Base-by-base conservation (phyloP, 176 grass and related monocot genomes). In the Chloris gayana region DNA sequence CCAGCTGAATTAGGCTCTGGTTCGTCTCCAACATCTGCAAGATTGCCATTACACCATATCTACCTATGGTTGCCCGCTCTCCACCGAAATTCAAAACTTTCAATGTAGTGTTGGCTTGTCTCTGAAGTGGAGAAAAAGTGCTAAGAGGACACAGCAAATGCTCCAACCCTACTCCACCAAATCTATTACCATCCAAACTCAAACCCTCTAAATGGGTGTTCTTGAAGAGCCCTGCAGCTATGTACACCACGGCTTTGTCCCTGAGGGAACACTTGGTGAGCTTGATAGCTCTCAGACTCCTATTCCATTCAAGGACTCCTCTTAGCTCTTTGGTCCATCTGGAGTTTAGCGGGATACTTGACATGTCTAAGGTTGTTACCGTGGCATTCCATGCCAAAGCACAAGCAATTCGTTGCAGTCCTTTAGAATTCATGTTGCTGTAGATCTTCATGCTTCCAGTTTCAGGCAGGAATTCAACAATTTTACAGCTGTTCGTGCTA, bases 181-280 rank as follows among this genome's bases (percentile, higher is more conserved):
- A 93, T 70, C 34, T 63, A 54, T 98, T 98, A 37, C 88, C 92
- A 76, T 98, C 90, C 61, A 98, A 77, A n/a, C 46, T 64, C 78
- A 98, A 86, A 69, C 76, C 91, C 79, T 93, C 90, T 37, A 98
- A 85, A 78, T 77, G 87, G 15, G 24, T 88, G 74, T 98, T 98
- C 83, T 89, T 93, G 86, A 98, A 94, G 59, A 98, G 90, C 38
- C 95, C 95, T 44, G 95, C 95, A 87, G 89, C 95, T 85, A 98
- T 89, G 76, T 94, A 94, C 33, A 98, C 95, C 32, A 87, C 81
- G 0, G 90, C 87, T 88, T 90, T 94, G 83, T 98, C 83, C 64
- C 83, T 31, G 30, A 98, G 87, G 64, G 80, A 78, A 83, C 90
- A 92, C 78, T 80, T 93, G 70, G 86, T 83, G 25, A 98, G 81